phyloP scores from a whole-genome alignment of 129 eudicot species.

The Silybum marianum region DNA sequence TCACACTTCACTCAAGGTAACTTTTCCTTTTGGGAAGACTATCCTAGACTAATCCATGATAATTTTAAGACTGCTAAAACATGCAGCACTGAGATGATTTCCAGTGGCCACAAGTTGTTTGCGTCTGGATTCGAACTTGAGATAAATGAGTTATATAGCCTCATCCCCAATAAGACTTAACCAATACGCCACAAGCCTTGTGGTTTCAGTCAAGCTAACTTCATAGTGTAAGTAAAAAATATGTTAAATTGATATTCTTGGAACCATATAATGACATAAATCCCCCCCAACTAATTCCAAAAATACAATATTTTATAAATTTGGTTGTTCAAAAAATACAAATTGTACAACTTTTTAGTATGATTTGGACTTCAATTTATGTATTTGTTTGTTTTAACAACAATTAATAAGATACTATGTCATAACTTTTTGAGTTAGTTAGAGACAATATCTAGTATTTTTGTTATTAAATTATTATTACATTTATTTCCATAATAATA shows the following conservation, averaged over 20 bases:
- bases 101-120: too few species aligned
- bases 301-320: not conserved
- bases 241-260: not conserved
- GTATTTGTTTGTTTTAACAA: not conserved
- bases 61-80: too few species aligned
- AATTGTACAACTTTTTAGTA: not conserved
- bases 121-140: too few species aligned
- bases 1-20: not conserved
- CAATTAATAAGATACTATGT: not conserved
- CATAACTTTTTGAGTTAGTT: not conserved
- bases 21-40: too few species aligned
- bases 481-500: conserved; percentile 2
- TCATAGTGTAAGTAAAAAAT: not conserved
- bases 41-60: too few species aligned
- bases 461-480: not conserved
- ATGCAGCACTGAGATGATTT: too few species aligned
- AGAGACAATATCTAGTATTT: not conserved
- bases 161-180: too few species aligned
- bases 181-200: too few species aligned
- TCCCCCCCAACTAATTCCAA: too few species aligned
- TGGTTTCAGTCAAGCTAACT: too few species aligned
- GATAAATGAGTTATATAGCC: too few species aligned
- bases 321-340: not conserved
- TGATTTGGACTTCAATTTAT: not conserved
- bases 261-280: not conserved